A percentile compares a stretch with the other conserved stretches of the same genome.
Conservation (phyloP, 2,329 filamentous ascomycete species). For the Neurospora sp. region DNA sequence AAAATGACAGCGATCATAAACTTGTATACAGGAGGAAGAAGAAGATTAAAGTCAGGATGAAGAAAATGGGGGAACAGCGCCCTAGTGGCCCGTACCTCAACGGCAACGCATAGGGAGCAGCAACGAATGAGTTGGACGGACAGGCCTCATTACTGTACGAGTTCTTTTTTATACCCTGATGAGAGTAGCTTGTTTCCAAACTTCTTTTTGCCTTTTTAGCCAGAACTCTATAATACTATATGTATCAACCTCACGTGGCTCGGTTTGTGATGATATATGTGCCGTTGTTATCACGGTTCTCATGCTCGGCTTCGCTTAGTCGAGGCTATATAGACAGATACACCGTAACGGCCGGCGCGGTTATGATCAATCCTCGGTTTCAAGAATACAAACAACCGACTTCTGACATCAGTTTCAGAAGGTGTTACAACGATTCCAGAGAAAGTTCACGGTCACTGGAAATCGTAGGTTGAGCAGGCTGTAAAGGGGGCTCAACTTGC, state of each 20-base stretch:
- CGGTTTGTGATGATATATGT: background rate
- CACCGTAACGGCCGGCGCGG: background rate
- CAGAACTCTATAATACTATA: background rate
- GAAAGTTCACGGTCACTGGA: background rate
- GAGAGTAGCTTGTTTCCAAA: background rate
- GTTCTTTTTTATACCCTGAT: background rate
- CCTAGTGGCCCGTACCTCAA: background rate
- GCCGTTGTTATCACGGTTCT: background rate
- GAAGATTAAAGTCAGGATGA: background rate
- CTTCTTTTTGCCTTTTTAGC: background rate
- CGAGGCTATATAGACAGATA: background rate
- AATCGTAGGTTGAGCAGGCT: background rate
- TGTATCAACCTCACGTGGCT: background rate
- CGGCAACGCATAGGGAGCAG: background rate
- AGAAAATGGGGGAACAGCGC: background rate
- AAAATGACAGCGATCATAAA: background rate
- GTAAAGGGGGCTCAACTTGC: background rate
- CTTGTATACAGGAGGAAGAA: background rate
- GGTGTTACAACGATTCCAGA: background rate
- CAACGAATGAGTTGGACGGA: background rate
- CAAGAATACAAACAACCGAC: background rate
- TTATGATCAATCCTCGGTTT: background rate
- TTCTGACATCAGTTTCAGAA: background rate
- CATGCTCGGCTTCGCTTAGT: background rate
- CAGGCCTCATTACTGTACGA: background rate